A percentile compares a stretch with the other conserved stretches of the same genome.
Evolutionary conservation across 2,329 filamentous ascomycete genomes (phyloP).

Genomic region (Claviceps purpurea): DNA sequence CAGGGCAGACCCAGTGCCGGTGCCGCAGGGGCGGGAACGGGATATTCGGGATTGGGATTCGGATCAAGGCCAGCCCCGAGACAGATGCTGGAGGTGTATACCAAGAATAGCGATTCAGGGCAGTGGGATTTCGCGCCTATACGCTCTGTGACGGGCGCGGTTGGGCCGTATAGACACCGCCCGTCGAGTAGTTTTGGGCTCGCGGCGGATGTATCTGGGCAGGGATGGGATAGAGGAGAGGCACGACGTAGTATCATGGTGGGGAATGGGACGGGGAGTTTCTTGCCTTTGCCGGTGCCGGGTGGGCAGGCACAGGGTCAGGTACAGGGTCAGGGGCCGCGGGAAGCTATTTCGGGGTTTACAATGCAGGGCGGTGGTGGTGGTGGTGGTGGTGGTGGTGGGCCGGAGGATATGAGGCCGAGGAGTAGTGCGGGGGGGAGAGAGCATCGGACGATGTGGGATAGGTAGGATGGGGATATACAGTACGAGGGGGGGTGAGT

Average conservation of each 20-base stretch:
- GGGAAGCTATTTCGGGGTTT: background rate
- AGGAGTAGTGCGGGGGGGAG: constrained; percentile 2
- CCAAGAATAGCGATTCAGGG: constrained; percentile 43
- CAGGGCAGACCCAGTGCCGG: background rate
- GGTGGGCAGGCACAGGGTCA: too few species aligned
- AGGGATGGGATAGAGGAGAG: constrained; percentile 37
- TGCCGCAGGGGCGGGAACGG: constrained; percentile 11
- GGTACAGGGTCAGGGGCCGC: background rate
- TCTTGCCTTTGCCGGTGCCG: constrained; percentile 33
- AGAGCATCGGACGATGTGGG: background rate
- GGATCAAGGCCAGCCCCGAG: constrained; percentile 13
- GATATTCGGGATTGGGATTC: constrained; percentile 3
- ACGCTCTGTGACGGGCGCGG: constrained; percentile 17
- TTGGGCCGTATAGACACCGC: constrained; percentile 19
- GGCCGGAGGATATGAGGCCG: background rate
- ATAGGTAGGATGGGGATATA: too few species aligned
- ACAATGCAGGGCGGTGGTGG: background rate
- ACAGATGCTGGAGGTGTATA: constrained; percentile 46
- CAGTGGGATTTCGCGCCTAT: constrained; percentile 46
- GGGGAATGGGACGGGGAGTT: constrained; percentile 36
- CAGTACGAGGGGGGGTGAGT: too few species aligned
- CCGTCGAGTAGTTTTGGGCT: constrained; percentile 45
- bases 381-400: background rate
- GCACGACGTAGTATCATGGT: constrained; percentile 41
- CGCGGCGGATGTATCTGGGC: constrained; percentile 33